These are phyloP conservation scores for Talaromyces stipitatus DNA, from an alignment of 495 filamentous ascomycete species.

Conservation along the genomic window DNA sequence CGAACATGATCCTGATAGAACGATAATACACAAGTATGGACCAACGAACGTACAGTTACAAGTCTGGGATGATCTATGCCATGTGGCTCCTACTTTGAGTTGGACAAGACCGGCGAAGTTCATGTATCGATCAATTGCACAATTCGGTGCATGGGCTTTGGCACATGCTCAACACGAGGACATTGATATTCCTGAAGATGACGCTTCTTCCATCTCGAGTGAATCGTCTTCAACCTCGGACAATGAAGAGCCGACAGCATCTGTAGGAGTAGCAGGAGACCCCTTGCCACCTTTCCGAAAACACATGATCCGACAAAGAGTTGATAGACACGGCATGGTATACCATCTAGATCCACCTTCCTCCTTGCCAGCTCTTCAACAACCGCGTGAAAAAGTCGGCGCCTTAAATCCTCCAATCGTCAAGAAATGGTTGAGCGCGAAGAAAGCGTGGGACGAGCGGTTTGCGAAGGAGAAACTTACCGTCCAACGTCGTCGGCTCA, in stretches of 20 bases:
- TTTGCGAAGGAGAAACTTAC: conserved; percentile 58
- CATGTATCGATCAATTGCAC: conserved; percentile 84
- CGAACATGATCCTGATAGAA: conserved; percentile 50
- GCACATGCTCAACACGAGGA: conserved; percentile 69
- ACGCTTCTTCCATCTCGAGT: conserved; percentile 63
- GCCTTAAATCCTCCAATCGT: conserved; percentile 73
- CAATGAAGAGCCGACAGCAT: conserved; percentile 18
- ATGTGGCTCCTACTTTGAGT: conserved; percentile 82
- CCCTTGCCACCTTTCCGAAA: conserved; percentile 66
- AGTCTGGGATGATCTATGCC: conserved; percentile 91
- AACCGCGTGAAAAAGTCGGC: conserved; percentile 60
- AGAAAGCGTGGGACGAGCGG: conserved; percentile 60
- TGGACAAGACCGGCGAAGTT: conserved; percentile 92
- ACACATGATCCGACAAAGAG: conserved; percentile 85
- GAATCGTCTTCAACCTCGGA: conserved; percentile 42
- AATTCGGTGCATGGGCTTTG: conserved; percentile 86
- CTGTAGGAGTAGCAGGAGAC: conserved; percentile 75
- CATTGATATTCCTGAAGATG: conserved; percentile 75
- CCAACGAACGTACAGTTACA: conserved; percentile 93
- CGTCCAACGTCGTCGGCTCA: conserved; percentile 60
- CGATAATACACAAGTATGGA: conserved; percentile 53
- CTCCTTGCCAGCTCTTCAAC: conserved; percentile 52
- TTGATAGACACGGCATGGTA: conserved; percentile 68
- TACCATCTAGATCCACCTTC: conserved; percentile 54
- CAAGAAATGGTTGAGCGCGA: conserved; percentile 70